A percentile compares a stretch with the other conserved stretches of the same genome.
These are phyloP conservation scores for Verticillium nonalfalfae DNA, from an alignment of 2,329 filamentous ascomycete genomes.

Conservation along the genomic window DNA sequence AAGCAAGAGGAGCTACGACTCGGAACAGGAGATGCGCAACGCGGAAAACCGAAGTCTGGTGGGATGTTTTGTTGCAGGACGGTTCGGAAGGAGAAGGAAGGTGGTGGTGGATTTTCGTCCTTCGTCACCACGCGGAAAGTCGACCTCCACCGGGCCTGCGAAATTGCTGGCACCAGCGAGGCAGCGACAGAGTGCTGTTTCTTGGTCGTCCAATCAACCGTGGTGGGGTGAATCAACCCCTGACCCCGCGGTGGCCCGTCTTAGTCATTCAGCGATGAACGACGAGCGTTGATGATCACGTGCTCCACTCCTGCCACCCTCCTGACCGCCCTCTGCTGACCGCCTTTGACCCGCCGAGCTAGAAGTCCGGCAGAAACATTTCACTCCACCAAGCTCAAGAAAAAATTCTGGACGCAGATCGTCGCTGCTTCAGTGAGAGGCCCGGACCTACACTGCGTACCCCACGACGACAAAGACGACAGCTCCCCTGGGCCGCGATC, in stretches of 20 bases:
- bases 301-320: neutral
- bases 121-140: neutral
- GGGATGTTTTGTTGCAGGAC: neutral
- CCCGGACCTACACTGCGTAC: neutral
- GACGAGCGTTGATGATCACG: neutral
- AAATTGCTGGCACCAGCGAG: constrained; percentile 13
- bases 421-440: neutral
- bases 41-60: neutral
- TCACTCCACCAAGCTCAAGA: constrained; percentile 6
- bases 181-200: neutral
- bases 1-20: neutral
- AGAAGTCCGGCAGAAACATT: constrained; percentile 11
- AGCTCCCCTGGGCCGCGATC: neutral
- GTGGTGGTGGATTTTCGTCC: neutral
- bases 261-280: neutral
- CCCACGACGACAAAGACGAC: neutral
- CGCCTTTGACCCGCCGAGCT: neutral
- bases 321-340: neutral
- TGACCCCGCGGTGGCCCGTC: constrained; percentile 2
- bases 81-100: neutral
- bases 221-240: constrained; percentile 17
- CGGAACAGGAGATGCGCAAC: neutral
- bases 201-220: constrained; percentile 32
- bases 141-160: constrained; percentile 1
- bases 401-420: constrained; percentile 12